A percentile compares a stretch with the other conserved stretches of the same genome.
phyloP scores from a whole-genome alignment of 768 basidiomycete genomes.

The Porphyrellus cyaneotinctus region DNA sequence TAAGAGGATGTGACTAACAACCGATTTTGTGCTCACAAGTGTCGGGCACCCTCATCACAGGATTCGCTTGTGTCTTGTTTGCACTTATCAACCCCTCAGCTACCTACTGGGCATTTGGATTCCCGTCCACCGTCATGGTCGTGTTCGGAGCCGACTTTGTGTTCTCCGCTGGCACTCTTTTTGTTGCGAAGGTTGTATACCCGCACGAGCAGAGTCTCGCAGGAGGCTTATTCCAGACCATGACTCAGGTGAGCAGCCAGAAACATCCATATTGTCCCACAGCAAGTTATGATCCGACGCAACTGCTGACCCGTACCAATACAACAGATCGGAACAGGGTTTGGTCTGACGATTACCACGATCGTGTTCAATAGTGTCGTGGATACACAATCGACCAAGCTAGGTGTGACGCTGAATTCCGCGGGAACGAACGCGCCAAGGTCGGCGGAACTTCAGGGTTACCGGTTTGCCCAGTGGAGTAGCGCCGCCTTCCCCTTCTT shows the following conservation, averaged over 20 bases:
- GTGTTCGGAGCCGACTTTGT: constrained; percentile 80
- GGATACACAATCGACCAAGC: constrained; percentile 25
- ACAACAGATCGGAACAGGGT: constrained; percentile 57
- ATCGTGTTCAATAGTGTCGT: constrained; percentile 64
- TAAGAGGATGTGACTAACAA: not conserved
- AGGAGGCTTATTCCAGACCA: constrained; percentile 74
- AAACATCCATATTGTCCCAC: not conserved
- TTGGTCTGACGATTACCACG: constrained; percentile 69
- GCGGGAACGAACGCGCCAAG: constrained; percentile 29
- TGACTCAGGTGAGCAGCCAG: constrained; percentile 54
- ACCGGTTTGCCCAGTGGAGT: constrained; percentile 63
- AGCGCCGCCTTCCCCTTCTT: constrained; percentile 56
- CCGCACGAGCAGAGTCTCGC: constrained; percentile 73
- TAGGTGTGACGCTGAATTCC: constrained; percentile 32
- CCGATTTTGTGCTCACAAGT: constrained; percentile 28
- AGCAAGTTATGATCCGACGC: not conserved
- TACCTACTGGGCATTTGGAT: constrained; percentile 73
- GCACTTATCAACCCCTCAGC: constrained; percentile 56
- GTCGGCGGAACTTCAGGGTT: constrained; percentile 46
- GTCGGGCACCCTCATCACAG: constrained; percentile 56
- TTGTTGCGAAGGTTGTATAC: constrained; percentile 61
- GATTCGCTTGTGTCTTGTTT: constrained; percentile 57
- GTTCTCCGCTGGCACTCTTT: constrained; percentile 68
- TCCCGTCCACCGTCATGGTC: constrained; percentile 58
- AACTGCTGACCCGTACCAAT: not conserved